Evolutionary conservation across 768 basidiomycete genomes (phyloP).

Genomic region (Tylopilus balloui): DNA sequence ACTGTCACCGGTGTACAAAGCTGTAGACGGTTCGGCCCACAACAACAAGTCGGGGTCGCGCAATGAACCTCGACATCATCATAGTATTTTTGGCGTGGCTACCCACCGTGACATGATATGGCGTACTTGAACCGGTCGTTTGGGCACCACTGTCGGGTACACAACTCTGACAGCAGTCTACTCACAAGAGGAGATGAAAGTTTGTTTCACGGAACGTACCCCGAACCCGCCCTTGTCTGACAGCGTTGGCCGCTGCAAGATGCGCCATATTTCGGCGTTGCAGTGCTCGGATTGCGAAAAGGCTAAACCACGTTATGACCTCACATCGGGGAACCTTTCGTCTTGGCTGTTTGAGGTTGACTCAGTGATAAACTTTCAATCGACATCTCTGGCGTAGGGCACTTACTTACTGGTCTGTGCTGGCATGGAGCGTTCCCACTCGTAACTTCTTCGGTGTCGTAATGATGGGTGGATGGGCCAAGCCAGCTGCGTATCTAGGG

Average conservation of each 20-base stretch:
- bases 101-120: neutral
- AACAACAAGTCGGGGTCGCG: neutral
- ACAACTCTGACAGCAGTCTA: neutral
- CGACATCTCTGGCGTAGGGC: neutral
- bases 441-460: constrained; percentile 14
- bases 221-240: neutral
- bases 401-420: neutral
- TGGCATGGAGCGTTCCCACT: neutral
- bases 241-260: neutral
- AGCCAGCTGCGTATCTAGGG: constrained; percentile 7
- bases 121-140: neutral
- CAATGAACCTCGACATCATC: neutral
- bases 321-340: neutral
- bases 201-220: neutral
- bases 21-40: neutral
- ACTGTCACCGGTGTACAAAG: neutral
- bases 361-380: neutral
- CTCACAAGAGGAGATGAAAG: neutral
- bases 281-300: constrained; percentile 6
- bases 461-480: constrained; percentile 4
- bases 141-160: neutral
- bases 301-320: constrained; percentile 24
- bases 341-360: neutral
- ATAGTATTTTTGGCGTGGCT: neutral
- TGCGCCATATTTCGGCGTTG: neutral